Evolutionary conservation across 1,284 basidiomycete species (phyloP).

Genomic region (Cutaneotrichosporon mucoides): DNA sequence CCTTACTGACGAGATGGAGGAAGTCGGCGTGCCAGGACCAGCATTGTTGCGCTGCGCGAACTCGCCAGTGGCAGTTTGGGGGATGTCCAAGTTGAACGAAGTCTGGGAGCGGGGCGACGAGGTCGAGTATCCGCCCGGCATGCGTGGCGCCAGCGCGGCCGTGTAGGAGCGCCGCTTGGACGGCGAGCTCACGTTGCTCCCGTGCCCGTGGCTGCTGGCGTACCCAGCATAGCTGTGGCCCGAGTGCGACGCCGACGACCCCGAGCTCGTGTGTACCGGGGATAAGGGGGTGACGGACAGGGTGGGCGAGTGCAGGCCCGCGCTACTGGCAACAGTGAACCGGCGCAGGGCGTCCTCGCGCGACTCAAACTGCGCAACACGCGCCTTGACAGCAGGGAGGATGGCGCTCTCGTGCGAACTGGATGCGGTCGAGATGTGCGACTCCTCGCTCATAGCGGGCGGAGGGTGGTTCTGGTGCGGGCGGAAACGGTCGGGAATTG

Average conservation of each 20-base stretch:
- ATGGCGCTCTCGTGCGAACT: constrained; percentile 7
- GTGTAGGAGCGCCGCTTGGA: constrained; percentile 9
- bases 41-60: neutral
- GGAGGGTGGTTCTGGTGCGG: constrained; percentile 2
- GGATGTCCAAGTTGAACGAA: neutral
- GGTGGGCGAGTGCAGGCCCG: constrained; percentile 6
- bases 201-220: neutral
- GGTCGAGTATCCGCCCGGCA: neutral
- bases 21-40: neutral
- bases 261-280: neutral
- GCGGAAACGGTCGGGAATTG: constrained; percentile 16
- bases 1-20: neutral
- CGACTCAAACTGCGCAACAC: constrained; percentile 41
- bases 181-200: neutral
- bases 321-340: constrained; percentile 34
- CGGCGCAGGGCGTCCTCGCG: constrained; percentile 39
- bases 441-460: constrained; percentile 7
- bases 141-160: constrained; percentile 1
- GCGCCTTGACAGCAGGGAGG: constrained; percentile 32
- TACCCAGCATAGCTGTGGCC: neutral
- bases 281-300: neutral
- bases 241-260: neutral
- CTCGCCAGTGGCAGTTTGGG: neutral
- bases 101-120: neutral
- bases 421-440: constrained; percentile 11